Conservation (phyloP, 2,329 filamentous ascomycete species). For the Xylariaceae sp. region DNA sequence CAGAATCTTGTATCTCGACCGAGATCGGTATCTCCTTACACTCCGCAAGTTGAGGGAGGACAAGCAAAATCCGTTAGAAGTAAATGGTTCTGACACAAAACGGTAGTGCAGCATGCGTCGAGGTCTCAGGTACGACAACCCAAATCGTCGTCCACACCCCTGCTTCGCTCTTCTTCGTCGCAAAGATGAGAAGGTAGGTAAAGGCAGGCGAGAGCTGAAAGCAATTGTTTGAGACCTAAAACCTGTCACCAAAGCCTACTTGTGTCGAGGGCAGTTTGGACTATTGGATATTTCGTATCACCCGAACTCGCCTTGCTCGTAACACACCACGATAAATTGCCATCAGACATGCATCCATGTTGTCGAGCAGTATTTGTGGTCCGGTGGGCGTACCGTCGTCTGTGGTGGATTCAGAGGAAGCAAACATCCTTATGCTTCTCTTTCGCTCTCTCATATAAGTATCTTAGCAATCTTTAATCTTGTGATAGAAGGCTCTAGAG, state of each 20-base stretch:
- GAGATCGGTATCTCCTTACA: too few relatives aligned
- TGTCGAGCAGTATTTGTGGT: too few relatives aligned
- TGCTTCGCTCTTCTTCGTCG: conserved; percentile 4
- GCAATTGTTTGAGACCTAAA: neutral
- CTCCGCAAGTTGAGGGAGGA: conserved; percentile 1
- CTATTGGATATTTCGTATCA: conserved; percentile 6
- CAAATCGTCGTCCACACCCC: neutral
- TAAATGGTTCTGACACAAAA: conserved; percentile 18
- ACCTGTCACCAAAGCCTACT: neutral
- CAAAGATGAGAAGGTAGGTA: conserved; percentile 3
- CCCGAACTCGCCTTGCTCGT: conserved; percentile 4
- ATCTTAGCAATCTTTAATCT: too few relatives aligned
- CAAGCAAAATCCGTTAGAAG: neutral
- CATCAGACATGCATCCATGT: conserved; percentile 3
- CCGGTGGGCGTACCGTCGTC: too few relatives aligned
- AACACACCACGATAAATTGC: conserved; percentile 5
- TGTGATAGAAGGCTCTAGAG: too few relatives aligned
- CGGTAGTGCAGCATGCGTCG: conserved; percentile 24
- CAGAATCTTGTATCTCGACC: too few relatives aligned
- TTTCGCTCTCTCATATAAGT: neutral
- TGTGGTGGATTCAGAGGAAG: neutral
- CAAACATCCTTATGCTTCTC: neutral
- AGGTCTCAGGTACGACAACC: conserved; percentile 8
- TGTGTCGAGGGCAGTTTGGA: neutral
- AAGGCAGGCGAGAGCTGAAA: conserved; percentile 8